Conservation (phyloP, 306 rosid species). For the Alnus glutinosa region DNA sequence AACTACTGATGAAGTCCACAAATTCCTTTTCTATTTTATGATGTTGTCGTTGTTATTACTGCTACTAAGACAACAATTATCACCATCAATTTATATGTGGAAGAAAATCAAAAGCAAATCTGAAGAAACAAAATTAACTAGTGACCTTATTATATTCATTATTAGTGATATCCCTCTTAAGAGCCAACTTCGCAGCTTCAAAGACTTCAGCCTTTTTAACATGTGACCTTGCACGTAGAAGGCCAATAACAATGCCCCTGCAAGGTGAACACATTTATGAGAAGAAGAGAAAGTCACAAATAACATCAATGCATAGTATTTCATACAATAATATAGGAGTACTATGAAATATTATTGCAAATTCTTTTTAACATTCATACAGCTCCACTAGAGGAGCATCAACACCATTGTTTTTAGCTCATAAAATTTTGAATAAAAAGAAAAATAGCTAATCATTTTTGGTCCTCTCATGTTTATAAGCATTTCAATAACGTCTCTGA, state of each 20-base stretch:
- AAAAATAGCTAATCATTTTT: background rate
- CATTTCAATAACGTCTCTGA: background rate
- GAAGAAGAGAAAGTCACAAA: background rate
- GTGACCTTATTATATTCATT: constrained; percentile 75
- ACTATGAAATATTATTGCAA: background rate
- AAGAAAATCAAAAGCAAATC: constrained; percentile 3
- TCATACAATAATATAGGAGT: background rate
- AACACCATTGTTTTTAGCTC: background rate
- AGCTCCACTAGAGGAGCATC: background rate
- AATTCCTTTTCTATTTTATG: background rate
- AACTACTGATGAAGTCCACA: background rate
- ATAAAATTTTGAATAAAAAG: background rate
- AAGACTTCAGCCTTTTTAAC: constrained; percentile 66
- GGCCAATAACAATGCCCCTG: constrained; percentile 79
- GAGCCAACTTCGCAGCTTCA: constrained; percentile 63
- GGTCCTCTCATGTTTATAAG: background rate
- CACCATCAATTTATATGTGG: background rate
- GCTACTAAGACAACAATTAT: background rate
- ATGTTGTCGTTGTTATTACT: background rate
- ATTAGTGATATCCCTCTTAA: constrained; percentile 56
- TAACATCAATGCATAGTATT: background rate
- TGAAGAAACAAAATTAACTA: background rate
- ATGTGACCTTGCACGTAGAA: constrained; percentile 64
- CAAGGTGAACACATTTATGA: constrained; percentile 31
- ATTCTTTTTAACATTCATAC: background rate